Evolutionary conservation across 495 filamentous ascomycete species (phyloP).

Genomic region (Lasiosphaeria hispida): DNA sequence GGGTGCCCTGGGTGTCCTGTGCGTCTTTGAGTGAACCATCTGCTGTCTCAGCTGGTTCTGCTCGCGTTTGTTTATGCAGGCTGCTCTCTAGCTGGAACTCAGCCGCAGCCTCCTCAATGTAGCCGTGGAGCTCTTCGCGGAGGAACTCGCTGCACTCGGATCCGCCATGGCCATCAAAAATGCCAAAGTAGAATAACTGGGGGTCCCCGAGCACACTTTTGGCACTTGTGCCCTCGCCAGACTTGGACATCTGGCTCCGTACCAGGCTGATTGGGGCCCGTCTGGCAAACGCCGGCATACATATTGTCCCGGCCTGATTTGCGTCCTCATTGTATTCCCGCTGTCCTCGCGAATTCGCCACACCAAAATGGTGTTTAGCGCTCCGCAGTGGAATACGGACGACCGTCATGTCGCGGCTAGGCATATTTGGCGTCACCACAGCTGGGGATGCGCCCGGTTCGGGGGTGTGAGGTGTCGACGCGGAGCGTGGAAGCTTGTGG

Average conservation of each 20-base stretch:
- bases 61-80: constrained; percentile 39
- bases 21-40: constrained; percentile 11
- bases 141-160: constrained; percentile 84
- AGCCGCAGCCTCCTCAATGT: constrained; percentile 75
- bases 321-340: constrained; percentile 89
- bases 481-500: constrained; percentile 81
- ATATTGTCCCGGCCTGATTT: constrained; percentile 90
- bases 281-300: constrained; percentile 88
- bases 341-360: constrained; percentile 71
- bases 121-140: constrained; percentile 78
- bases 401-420: constrained; percentile 81
- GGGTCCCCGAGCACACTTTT: constrained; percentile 80
- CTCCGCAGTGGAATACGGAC: constrained; percentile 93
- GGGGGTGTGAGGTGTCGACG: constrained; percentile 73
- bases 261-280: constrained; percentile 69
- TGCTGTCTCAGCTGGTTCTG: constrained; percentile 3
- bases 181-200: constrained; percentile 93
- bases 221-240: constrained; percentile 58
- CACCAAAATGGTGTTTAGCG: constrained; percentile 95
- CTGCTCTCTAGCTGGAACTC: constrained; percentile 74
- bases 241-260: constrained; percentile 36
- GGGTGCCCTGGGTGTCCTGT: background rate
- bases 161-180: constrained; percentile 96
- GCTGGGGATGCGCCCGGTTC: constrained; percentile 54
- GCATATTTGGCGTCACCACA: constrained; percentile 53